Evolutionary conservation across 306 rosid genomes (phyloP).

Genomic region (Calophaca sinica): DNA sequence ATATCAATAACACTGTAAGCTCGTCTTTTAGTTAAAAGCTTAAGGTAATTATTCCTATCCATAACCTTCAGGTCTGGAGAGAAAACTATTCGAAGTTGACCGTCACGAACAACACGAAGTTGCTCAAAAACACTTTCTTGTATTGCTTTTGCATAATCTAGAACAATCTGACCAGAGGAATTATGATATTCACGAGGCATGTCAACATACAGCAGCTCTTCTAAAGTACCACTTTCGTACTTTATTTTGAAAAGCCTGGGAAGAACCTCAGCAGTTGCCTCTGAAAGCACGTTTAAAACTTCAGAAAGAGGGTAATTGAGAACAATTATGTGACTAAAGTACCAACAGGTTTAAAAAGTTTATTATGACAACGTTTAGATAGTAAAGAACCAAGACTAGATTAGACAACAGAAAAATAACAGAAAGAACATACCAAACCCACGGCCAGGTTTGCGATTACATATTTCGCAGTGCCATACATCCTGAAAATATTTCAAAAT

Average conservation of each 20-base stretch:
- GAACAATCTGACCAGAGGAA: conserved; percentile 92
- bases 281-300: conserved; percentile 57
- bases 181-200: conserved; percentile 94
- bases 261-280: conserved; percentile 95
- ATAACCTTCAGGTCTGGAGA: conserved; percentile 88
- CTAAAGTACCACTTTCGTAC: conserved; percentile 96
- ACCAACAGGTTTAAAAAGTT: neutral
- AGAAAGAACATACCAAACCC: conserved; percentile 78
- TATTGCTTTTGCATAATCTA: conserved; percentile 90
- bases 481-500: conserved; percentile 66
- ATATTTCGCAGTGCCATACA: conserved; percentile 91
- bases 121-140: conserved; percentile 98
- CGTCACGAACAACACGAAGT: conserved; percentile 98
- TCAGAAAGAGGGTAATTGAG: conserved; percentile 40
- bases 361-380: neutral
- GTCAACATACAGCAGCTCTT: conserved; percentile 93
- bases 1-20: neutral
- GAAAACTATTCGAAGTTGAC: conserved; percentile 93
- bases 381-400: conserved; percentile 19
- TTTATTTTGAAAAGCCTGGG: conserved; percentile 97
- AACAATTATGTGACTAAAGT: conserved; percentile 20
- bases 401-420: conserved; percentile 9
- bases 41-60: conserved; percentile 2
- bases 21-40: conserved; percentile 9
- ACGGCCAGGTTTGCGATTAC: conserved; percentile 95